Conservation (phyloP, 2,329 filamentous ascomycete genomes). For the Elsinoe ampelina region DNA sequence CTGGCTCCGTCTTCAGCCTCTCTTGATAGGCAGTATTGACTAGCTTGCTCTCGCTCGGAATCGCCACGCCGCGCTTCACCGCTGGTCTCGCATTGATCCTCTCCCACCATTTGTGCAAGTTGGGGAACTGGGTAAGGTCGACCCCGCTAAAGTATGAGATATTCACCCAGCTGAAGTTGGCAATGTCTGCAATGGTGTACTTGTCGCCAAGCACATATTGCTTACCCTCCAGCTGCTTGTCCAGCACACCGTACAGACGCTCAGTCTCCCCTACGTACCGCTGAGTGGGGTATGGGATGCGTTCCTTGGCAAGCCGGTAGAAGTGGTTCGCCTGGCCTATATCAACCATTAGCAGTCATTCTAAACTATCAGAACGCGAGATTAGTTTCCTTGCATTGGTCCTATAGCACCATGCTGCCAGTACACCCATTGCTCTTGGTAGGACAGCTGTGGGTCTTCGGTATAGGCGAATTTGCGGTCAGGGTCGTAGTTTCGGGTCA, state of each 20-base stretch:
- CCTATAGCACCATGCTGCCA: constrained; percentile 44
- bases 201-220: constrained; percentile 40
- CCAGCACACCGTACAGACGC: constrained; percentile 37
- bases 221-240: constrained; percentile 32
- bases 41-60: constrained; percentile 31
- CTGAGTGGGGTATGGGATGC: constrained; percentile 35
- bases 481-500: constrained; percentile 38
- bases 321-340: constrained; percentile 25
- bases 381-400: constrained; percentile 31
- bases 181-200: constrained; percentile 40
- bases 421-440: constrained; percentile 50
- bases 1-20: constrained; percentile 38
- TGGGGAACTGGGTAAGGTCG: constrained; percentile 34
- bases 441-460: constrained; percentile 38
- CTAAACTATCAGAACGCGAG: not conserved
- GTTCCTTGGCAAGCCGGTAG: constrained; percentile 35
- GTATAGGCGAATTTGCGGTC: constrained; percentile 39
- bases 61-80: constrained; percentile 31
- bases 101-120: constrained; percentile 38
- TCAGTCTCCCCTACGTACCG: constrained; percentile 40
- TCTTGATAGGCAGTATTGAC: constrained; percentile 35
- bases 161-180: constrained; percentile 38
- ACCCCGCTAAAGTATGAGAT: constrained; percentile 33
- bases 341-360: not conserved
- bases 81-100: constrained; percentile 33